Base-by-base conservation (phyloP, 1,284 basidiomycete genomes). In the Ustanciosporium gigantosporum region DNA sequence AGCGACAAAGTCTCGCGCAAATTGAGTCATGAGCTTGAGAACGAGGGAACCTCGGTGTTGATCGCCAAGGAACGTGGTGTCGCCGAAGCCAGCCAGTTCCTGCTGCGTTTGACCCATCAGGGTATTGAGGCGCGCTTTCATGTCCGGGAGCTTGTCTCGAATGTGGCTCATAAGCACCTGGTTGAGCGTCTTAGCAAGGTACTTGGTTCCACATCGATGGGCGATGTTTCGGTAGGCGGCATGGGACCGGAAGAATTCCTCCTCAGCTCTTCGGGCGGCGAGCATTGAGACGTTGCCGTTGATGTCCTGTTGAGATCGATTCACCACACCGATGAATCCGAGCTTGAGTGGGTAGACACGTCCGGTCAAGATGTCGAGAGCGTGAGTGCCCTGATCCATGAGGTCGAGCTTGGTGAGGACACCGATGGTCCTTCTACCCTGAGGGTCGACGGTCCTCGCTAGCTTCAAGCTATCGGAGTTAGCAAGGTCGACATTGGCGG, bases 31-130 rank as follows among this genome's bases (percentile, higher is more conserved):
- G 42, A 97, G 85, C 58, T 93, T 89, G 41, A 70, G 50, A 15
- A 72, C 47, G 7, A 73, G 50, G 62, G 81, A 73, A 41, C 80
- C 82, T 80, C 91, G 87, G 77, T 96, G 92, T 73, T 86, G 86
- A 80, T 96, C 93, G 16, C 91, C 94, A 66, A 91, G 88, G 76
- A 93, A 86, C 2, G 91, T 90, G 17, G 90, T 85, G 77, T 97
- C 95, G 22, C 95, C 95, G 74, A 95, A 97, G 5, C 91, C 87
- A 79, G 91, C 91, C 36, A 98, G 84, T 79, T 99, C 95, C 79
- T 98, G 95, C 78, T 97, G 93, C 4, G 95, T 92, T 81, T 98
- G 95, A 11, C 93, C 92, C 91, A 98, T 98, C 14, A 98, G 81
- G 6, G 95, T 98, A 79, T 98, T 98, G 61, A 99, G 81, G 16